Conservation (phyloP, 192 early-diverging fungal genomes). For the Obelidium mucronatum region DNA sequence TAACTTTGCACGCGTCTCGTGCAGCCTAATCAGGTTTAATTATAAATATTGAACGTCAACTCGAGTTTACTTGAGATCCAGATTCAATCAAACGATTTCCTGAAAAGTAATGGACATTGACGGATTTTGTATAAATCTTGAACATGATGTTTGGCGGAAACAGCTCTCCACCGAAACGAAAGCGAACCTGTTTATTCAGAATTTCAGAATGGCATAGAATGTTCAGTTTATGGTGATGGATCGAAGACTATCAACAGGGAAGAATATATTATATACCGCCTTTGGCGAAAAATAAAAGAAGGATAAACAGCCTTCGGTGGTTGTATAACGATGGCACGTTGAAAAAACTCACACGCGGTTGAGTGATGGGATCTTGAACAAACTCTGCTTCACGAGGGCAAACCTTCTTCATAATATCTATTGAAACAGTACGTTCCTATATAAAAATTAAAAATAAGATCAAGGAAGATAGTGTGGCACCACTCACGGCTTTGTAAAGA, state of each 20-base stretch:
- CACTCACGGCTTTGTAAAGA: constrained; percentile 47
- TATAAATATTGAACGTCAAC: background rate
- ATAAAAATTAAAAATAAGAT: background rate
- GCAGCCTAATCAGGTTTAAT: constrained; percentile 46
- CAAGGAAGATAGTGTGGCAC: too few relatives aligned
- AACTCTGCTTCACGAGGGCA: constrained; percentile 58
- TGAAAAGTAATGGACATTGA: constrained; percentile 60
- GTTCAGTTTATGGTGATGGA: too few relatives aligned
- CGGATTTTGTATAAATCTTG: constrained; percentile 59
- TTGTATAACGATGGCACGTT: too few relatives aligned
- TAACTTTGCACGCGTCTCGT: constrained; percentile 53
- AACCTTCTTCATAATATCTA: constrained; percentile 51
- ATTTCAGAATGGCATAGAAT: too few relatives aligned
- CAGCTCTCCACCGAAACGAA: constrained; percentile 53
- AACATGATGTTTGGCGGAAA: constrained; percentile 59
- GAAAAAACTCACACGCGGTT: constrained; percentile 49
- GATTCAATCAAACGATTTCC: constrained; percentile 50
- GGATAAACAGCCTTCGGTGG: too few relatives aligned
- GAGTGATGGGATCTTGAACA: constrained; percentile 49
- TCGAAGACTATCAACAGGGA: too few relatives aligned
- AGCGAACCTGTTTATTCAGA: too few relatives aligned
- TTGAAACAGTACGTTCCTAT: constrained; percentile 56
- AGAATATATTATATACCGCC: too few relatives aligned
- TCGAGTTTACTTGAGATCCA: constrained; percentile 40
- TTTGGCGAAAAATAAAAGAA: too few relatives aligned